These are phyloP conservation scores for Phragmites australis DNA, from an alignment of 176 grass and related monocot species.

Conservation along the genomic window DNA sequence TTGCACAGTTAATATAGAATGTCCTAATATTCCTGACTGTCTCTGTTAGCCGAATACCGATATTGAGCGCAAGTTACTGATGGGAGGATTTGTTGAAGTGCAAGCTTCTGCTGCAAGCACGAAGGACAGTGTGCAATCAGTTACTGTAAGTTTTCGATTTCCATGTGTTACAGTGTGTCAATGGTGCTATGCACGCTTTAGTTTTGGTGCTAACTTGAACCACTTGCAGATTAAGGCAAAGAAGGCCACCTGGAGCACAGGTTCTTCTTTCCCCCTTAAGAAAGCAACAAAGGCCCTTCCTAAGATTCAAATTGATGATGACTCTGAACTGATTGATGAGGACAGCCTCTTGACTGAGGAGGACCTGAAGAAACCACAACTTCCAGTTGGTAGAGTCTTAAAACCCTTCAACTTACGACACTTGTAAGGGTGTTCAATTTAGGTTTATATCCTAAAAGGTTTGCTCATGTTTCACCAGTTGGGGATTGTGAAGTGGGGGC, in stretches of 20 bases:
- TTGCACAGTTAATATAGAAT: background rate
- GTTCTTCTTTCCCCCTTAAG: slow-evolving; percentile 83
- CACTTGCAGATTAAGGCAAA: slow-evolving; percentile 70
- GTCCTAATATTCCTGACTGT: slow-evolving; percentile 7
- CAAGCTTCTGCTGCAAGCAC: slow-evolving; percentile 53
- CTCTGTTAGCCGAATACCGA: slow-evolving; percentile 49
- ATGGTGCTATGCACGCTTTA: background rate
- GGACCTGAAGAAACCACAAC: slow-evolving; percentile 88
- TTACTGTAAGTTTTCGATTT: slow-evolving; percentile 50
- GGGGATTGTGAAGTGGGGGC: slow-evolving; percentile 89
- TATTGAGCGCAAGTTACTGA: slow-evolving; percentile 73
- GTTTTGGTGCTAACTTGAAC: background rate
- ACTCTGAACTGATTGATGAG: slow-evolving; percentile 86
- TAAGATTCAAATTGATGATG: slow-evolving; percentile 75
- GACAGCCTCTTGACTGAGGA: slow-evolving; percentile 92
- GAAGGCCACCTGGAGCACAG: slow-evolving; percentile 79
- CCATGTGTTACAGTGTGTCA: background rate
- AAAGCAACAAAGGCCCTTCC: slow-evolving; percentile 62
- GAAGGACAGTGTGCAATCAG: slow-evolving; percentile 38
- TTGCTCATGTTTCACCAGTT: slow-evolving; percentile 36
- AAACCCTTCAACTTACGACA: background rate
- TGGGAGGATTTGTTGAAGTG: slow-evolving; percentile 73
- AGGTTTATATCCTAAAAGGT: slow-evolving; percentile 15
- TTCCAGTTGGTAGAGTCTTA: slow-evolving; percentile 65
- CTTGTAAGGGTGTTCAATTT: background rate